Conservation (phyloP, 148 eudicot genomes). For the Salicornia ramosissima region DNA sequence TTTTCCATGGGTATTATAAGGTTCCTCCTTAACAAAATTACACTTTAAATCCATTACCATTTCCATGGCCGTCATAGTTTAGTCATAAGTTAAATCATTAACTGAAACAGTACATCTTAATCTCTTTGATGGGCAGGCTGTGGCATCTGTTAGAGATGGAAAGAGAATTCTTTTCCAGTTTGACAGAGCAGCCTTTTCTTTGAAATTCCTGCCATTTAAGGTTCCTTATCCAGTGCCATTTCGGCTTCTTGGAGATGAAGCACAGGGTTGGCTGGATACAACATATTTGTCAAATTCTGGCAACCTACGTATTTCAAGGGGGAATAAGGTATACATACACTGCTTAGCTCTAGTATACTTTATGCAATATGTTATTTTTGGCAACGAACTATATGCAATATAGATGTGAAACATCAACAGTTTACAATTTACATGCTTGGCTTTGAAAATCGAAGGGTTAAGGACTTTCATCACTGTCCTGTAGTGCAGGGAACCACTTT, state of each 20-base stretch:
- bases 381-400: no score
- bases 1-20: no score
- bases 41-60: no score
- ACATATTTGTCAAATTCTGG: conserved; percentile 89
- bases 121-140: conserved; percentile 49
- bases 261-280: conserved; percentile 99
- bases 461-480: conserved; percentile 44
- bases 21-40: no score
- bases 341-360: conserved; percentile 12
- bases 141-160: conserved; percentile 73
- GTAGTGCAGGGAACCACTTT: conserved; percentile 99
- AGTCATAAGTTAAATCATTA: neutral
- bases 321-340: conserved; percentile 95
- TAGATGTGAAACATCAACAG: neutral
- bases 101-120: neutral
- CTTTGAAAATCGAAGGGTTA: conserved; percentile 27
- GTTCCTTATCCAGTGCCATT: conserved; percentile 98
- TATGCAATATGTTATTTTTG: neutral
- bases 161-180: conserved; percentile 83
- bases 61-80: no score
- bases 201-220: conserved; percentile 85
- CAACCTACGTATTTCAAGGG: conserved; percentile 87
- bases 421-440: neutral
- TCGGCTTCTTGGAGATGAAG: conserved; percentile 93
- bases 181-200: conserved; percentile 93